A percentile compares a stretch with the other conserved stretches of the same genome.
phyloP scores from a whole-genome alignment of 495 filamentous ascomycete genomes.

The Aspergillus heteromorphus region DNA sequence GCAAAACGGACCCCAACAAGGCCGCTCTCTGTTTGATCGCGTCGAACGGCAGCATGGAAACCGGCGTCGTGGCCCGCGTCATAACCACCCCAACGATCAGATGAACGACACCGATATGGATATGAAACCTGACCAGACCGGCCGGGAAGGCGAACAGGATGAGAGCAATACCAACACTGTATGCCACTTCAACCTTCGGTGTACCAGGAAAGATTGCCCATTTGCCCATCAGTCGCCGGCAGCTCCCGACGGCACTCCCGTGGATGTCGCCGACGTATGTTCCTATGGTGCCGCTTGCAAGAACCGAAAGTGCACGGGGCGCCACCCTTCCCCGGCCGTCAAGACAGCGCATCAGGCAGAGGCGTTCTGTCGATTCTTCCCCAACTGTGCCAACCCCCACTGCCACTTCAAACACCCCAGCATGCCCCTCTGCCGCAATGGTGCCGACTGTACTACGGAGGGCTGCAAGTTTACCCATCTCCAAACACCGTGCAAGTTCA shows the following conservation, averaged over 20 bases:
- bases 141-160: constrained; percentile 39
- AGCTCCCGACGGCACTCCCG: constrained; percentile 69
- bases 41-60: constrained; percentile 48
- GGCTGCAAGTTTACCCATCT: constrained; percentile 89
- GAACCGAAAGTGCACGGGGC: constrained; percentile 86
- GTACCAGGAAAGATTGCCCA: constrained; percentile 81
- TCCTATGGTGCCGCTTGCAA: constrained; percentile 86
- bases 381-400: constrained; percentile 80
- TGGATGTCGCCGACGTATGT: constrained; percentile 79
- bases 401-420: constrained; percentile 83
- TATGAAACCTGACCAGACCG: constrained; percentile 18
- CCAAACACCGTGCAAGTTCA: constrained; percentile 80
- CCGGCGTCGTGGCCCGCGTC: constrained; percentile 34
- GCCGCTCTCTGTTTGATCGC: constrained; percentile 75
- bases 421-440: constrained; percentile 85
- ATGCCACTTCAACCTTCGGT: constrained; percentile 84
- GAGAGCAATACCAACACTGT: constrained; percentile 46
- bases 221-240: constrained; percentile 94
- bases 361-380: constrained; percentile 88
- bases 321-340: constrained; percentile 86
- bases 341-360: constrained; percentile 71
- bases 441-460: constrained; percentile 77
- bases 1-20: constrained; percentile 42
- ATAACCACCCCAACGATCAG: constrained; percentile 19
- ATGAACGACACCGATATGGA: constrained; percentile 40